Conservation (phyloP, 768 basidiomycete genomes). For the Tephrocybe sp. region DNA sequence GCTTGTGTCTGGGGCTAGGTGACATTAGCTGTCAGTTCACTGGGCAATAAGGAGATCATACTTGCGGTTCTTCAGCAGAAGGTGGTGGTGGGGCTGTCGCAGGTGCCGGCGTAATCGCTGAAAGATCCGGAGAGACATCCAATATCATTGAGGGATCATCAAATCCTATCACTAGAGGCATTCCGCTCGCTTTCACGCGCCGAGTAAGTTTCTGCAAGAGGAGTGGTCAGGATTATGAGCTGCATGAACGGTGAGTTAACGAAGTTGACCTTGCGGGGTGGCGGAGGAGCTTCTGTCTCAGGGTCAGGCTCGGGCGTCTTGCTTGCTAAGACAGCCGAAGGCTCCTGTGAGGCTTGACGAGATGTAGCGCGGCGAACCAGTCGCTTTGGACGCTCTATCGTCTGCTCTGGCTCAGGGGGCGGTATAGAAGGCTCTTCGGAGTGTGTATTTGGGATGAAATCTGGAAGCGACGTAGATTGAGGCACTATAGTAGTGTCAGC, state of each 20-base stretch:
- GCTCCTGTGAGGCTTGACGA: constrained; percentile 40
- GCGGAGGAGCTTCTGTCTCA: constrained; percentile 19
- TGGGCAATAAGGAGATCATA: too few species aligned
- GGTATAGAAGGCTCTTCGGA: constrained; percentile 48
- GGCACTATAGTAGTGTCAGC: constrained; percentile 2
- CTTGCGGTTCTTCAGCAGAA: constrained; percentile 21
- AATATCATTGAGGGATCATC: constrained; percentile 44
- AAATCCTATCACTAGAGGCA: constrained; percentile 40
- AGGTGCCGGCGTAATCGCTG: constrained; percentile 4
- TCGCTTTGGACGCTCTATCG: constrained; percentile 17
- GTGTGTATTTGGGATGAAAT: constrained; percentile 52
- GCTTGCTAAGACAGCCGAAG: constrained; percentile 17
- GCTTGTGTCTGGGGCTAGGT: constrained; percentile 38
- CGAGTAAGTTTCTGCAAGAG: constrained; percentile 40
- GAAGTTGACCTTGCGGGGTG: constrained; percentile 31
- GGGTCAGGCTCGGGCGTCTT: constrained; percentile 11
- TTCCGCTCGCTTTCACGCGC: constrained; percentile 34
- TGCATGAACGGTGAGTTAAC: background rate
- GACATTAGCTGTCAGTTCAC: background rate
- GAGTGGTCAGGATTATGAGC: background rate
- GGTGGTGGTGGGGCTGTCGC: constrained; percentile 17
- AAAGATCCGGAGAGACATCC: constrained; percentile 27
- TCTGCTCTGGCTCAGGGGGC: constrained; percentile 22
- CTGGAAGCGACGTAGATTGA: constrained; percentile 39
- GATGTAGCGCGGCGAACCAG: constrained; percentile 40